Evolutionary conservation across 2,329 filamentous ascomycete species (phyloP).

Genomic region (Penicillium expansum): DNA sequence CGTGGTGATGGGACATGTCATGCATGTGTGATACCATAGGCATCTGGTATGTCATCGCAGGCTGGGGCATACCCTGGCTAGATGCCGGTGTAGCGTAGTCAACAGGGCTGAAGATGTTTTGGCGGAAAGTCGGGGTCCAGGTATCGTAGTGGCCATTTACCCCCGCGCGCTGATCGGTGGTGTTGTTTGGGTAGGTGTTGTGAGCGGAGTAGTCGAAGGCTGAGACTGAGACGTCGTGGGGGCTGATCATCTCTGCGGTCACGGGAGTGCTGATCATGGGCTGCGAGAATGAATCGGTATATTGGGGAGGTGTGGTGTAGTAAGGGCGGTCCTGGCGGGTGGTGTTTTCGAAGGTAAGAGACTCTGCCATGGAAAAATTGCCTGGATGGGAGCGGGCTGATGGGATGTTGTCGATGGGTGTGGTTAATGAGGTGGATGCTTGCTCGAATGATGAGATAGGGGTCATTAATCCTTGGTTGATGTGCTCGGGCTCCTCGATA

Average conservation of each 20-base stretch:
- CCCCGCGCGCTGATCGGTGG: slow-evolving; percentile 20
- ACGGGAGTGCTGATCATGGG: slow-evolving; percentile 29
- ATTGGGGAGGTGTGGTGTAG: slow-evolving; percentile 29
- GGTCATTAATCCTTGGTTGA: slow-evolving; percentile 28
- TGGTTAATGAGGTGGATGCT: slow-evolving; percentile 20
- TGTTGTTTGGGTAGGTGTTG: slow-evolving; percentile 23
- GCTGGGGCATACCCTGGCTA: slow-evolving; percentile 26
- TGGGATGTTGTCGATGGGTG: slow-evolving; percentile 25
- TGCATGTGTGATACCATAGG: slow-evolving; percentile 27
- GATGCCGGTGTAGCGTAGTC: slow-evolving; percentile 26
- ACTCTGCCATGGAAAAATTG: slow-evolving; percentile 32
- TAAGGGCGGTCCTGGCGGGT: slow-evolving; percentile 29
- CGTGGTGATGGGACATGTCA: slow-evolving; percentile 24
- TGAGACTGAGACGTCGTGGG: slow-evolving; percentile 29
- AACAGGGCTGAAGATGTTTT: slow-evolving; percentile 33
- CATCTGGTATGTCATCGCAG: slow-evolving; percentile 31
- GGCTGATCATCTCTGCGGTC: slow-evolving; percentile 28
- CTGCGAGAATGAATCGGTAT: slow-evolving; percentile 31
- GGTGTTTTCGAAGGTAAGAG: slow-evolving; percentile 27
- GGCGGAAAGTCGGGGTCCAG: slow-evolving; percentile 36
- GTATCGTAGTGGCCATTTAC: slow-evolving; percentile 24
- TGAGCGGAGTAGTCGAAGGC: slow-evolving; percentile 34
- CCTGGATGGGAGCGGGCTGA: slow-evolving; percentile 22
- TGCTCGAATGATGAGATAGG: slow-evolving; percentile 29
- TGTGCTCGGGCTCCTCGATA: slow-evolving; percentile 28